Evolutionary conservation across 2,329 filamentous ascomycete genomes (phyloP).

Genomic region (Elsinoe necatrix): DNA sequence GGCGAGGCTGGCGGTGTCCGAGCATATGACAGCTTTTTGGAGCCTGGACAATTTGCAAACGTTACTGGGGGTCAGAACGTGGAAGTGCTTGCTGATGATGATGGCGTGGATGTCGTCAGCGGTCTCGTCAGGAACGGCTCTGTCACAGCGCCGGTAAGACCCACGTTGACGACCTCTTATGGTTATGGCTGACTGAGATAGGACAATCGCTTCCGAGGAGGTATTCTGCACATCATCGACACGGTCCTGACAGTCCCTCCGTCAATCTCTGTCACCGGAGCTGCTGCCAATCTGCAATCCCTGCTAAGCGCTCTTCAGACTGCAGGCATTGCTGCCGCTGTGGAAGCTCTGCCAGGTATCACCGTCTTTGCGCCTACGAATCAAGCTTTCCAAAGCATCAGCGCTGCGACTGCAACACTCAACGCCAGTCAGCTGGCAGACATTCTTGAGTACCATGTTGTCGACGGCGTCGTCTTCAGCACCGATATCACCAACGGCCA

Average conservation of each 20-base stretch:
- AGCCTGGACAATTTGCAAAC: conserved; percentile 40
- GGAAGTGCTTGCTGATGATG: conserved; percentile 34
- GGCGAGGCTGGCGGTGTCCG: conserved; percentile 29
- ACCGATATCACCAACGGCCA: conserved; percentile 16
- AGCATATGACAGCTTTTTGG: background rate
- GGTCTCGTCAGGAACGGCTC: conserved; percentile 44
- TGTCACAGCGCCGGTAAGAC: conserved; percentile 30
- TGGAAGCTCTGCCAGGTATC: conserved; percentile 40
- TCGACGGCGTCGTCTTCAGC: conserved; percentile 45
- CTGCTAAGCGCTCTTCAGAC: conserved; percentile 34
- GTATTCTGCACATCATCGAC: conserved; percentile 35
- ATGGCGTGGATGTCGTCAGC: conserved; percentile 43
- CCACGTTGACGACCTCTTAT: conserved; percentile 25
- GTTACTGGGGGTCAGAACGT: conserved; percentile 54
- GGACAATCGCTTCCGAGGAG: conserved; percentile 21
- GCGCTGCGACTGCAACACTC: conserved; percentile 42
- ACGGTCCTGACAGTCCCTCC: conserved; percentile 30
- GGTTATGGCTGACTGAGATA: background rate
- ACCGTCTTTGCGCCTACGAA: conserved; percentile 59
- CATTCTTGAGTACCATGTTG: conserved; percentile 57
- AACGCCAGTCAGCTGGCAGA: conserved; percentile 39
- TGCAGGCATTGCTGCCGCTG: conserved; percentile 31
- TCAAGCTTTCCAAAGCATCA: conserved; percentile 49
- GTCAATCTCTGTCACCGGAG: conserved; percentile 22
- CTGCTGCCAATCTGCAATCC: conserved; percentile 30